Base-by-base conservation (phyloP, 2,329 filamentous ascomycete genomes). In the Tolypocladium inflatum region DNA sequence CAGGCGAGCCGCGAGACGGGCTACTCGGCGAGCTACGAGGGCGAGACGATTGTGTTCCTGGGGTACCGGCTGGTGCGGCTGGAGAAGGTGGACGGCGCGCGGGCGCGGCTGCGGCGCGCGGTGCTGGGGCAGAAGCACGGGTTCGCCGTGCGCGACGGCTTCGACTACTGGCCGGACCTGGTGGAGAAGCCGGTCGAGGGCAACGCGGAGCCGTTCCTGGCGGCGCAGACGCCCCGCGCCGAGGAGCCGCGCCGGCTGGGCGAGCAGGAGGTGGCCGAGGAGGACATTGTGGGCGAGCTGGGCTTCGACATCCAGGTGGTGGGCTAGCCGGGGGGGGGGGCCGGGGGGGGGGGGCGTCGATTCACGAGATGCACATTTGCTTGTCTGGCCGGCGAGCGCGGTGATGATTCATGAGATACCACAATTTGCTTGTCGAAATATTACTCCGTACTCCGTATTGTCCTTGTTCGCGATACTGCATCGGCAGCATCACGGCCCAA, bases 41-140 rank as follows among this genome's bases (percentile, higher is more conserved):
- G 64, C 17, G 67, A 68, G 59, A 61, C 61, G n/a, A 66, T 68
- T 41, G 65, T 68, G 2, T 68, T 68, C 39, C 61, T 68, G 33
- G 67, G 67, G 17, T 66, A 67, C 61, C 53, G 67, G 2, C 65
- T 63, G 39, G 62, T 68, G 7, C 60, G 61, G 45, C 66, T 68
- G 11, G 66, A 67, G 48, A 68, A 68, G 60, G 64, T 68, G 21
- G 58, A 59, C 39, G 66, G 67, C 17, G 58, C 55, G 42, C 61
- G 67, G 11, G 66, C 66, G 23, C 68, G 55, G 60, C 62, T 63
- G 5, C 67, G 67, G 2, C 57, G 73, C 19, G 64, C 71, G 3
- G 80, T 83, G 63, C 74, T 76, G 43, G 79, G 79, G 13, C 78
- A 81, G 63, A 74, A 65, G 57, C 58, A 64, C 45, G 67, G 66